These are phyloP conservation scores for Magnaporthiopsis rhizophila DNA, from an alignment of 2,329 filamentous ascomycete species.

Conservation along the genomic window DNA sequence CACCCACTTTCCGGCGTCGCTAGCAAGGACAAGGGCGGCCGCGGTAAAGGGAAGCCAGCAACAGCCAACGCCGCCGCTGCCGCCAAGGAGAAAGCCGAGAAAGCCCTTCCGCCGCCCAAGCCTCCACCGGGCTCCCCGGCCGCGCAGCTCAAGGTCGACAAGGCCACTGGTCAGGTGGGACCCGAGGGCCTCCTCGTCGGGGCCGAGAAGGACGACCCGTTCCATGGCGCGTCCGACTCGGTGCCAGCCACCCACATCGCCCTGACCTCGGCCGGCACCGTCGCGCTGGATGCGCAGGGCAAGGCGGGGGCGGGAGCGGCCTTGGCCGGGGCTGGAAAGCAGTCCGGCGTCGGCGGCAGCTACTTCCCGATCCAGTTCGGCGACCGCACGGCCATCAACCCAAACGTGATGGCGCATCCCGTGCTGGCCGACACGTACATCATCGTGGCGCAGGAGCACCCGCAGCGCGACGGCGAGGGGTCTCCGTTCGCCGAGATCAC, in stretches of 20 bases:
- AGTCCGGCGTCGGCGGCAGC: conserved; percentile 17
- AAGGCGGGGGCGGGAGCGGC: not conserved
- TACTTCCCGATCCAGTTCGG: conserved; percentile 44
- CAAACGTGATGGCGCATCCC: conserved; percentile 51
- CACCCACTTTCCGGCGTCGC: not conserved
- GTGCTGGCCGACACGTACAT: conserved; percentile 37
- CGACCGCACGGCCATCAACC: conserved; percentile 35
- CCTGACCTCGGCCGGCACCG: conserved; percentile 2
- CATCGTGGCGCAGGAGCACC: conserved; percentile 39
- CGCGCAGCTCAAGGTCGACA: not conserved
- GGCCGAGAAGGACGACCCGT: not conserved
- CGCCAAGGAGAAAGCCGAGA: not conserved
- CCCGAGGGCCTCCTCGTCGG: not conserved
- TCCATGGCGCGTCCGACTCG: conserved; percentile 2
- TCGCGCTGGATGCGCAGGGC: not conserved
- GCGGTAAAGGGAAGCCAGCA: not conserved
- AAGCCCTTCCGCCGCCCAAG: not conserved
- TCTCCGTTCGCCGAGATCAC: conserved; percentile 33
- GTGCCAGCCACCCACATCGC: conserved; percentile 1
- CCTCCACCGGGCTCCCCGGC: not conserved
- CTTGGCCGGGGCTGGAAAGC: not conserved
- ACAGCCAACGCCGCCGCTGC: not conserved
- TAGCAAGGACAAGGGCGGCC: not conserved
- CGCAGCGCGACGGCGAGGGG: conserved; percentile 17
- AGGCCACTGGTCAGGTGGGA: not conserved